Conservation (phyloP, 345 rosid species). For the Hypericum androsaemum region DNA sequence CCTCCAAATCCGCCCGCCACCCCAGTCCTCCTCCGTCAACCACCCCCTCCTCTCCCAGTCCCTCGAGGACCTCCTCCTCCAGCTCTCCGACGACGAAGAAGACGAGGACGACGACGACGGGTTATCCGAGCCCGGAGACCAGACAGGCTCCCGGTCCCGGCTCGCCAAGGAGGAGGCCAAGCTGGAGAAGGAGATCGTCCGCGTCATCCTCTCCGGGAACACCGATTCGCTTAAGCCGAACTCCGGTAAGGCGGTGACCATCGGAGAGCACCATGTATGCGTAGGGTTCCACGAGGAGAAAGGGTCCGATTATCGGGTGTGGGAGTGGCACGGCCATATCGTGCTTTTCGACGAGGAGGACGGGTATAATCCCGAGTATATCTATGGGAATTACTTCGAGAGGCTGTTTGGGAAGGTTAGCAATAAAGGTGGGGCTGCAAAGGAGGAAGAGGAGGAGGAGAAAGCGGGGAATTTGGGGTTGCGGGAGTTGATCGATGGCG, state of each 20-base stretch:
- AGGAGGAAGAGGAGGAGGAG: conserved; percentile 28
- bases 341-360: conserved; percentile 85
- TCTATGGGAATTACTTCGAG: conserved; percentile 95
- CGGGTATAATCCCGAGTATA: conserved; percentile 82
- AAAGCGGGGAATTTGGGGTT: conserved; percentile 55
- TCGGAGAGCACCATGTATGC: conserved; percentile 87
- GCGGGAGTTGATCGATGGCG: conserved; percentile 72
- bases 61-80: conserved; percentile 72
- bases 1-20: conserved; percentile 64
- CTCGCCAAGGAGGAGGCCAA: conserved; percentile 72
- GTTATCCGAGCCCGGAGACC: neutral
- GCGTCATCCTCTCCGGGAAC: conserved; percentile 55
- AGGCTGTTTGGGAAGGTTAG: conserved; percentile 43
- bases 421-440: conserved; percentile 1
- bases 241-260: conserved; percentile 83
- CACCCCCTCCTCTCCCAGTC: conserved; percentile 53
- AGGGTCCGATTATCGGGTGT: conserved; percentile 80
- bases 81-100: conserved; percentile 34
- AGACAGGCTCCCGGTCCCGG: conserved; percentile 15
- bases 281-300: conserved; percentile 75
- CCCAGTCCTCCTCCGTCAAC: conserved; percentile 1
- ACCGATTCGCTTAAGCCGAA: conserved; percentile 74
- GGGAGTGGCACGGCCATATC: conserved; percentile 99
- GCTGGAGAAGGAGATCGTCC: conserved; percentile 77
- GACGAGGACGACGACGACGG: conserved; percentile 37